Evolutionary conservation across 148 eudicot species (phyloP).

Genomic region (Persicaria tinctoria): DNA sequence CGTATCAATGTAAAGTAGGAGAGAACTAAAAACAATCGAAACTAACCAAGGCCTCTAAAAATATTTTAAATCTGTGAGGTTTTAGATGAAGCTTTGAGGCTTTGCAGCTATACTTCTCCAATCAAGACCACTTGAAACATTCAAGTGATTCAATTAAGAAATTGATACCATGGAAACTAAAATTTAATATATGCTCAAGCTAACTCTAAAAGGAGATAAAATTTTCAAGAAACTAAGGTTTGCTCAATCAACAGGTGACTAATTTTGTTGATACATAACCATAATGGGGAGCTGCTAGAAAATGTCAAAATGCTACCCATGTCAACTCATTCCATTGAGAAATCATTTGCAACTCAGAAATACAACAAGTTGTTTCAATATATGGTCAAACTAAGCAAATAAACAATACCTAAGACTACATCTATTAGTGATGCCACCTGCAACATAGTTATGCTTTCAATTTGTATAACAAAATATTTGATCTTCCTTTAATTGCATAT

Average conservation of each 20-base stretch:
- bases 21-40: neutral
- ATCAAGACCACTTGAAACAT: slow-evolving; percentile 81
- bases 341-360: neutral
- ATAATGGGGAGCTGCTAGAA: neutral
- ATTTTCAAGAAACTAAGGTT: neutral
- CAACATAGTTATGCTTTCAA: neutral
- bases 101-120: slow-evolving; percentile 94
- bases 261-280: neutral
- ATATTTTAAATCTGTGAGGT: slow-evolving; percentile 61
- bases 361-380: neutral
- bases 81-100: slow-evolving; percentile 97
- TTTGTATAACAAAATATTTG: neutral
- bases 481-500: neutral
- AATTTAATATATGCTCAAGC: neutral
- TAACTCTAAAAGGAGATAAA: neutral
- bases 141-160: slow-evolving; percentile 5
- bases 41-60: slow-evolving; percentile 60
- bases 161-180: neutral
- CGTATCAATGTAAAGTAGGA: neutral
- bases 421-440: too few species aligned
- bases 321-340: neutral
- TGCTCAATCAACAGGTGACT: neutral
- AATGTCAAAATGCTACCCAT: neutral
- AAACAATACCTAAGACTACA: neutral
- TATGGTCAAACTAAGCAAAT: neutral